phyloP scores from a whole-genome alignment of 2,329 filamentous ascomycete species.

The Penicillium brasilianum region DNA sequence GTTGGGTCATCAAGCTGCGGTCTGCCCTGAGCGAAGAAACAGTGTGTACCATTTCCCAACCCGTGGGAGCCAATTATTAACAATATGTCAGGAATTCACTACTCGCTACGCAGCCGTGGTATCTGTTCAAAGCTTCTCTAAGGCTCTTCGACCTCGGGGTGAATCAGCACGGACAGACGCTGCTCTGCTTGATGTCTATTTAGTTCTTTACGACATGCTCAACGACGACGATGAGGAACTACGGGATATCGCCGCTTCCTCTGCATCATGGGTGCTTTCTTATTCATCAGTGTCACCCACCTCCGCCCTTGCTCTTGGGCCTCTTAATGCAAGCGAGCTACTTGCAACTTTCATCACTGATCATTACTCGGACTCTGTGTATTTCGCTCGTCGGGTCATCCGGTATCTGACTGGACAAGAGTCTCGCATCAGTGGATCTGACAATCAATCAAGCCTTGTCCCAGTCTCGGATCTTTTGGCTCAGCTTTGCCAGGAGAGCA shows the following conservation, averaged over 20 bases:
- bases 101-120: conserved; percentile 45
- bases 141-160: conserved; percentile 48
- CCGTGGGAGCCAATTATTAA: not conserved
- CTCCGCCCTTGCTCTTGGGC: conserved; percentile 47
- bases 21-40: conserved; percentile 50
- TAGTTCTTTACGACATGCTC: conserved; percentile 74
- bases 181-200: conserved; percentile 60
- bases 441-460: conserved; percentile 19
- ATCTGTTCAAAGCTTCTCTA: conserved; percentile 42
- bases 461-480: conserved; percentile 39
- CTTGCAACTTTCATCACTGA: conserved; percentile 43
- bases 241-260: conserved; percentile 64
- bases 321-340: conserved; percentile 54
- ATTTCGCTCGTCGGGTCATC: conserved; percentile 44
- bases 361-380: conserved; percentile 39
- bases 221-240: conserved; percentile 94
- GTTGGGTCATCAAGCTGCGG: conserved; percentile 42
- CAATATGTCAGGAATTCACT: conserved; percentile 41
- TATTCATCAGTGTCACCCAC: conserved; percentile 38
- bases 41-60: conserved; percentile 32
- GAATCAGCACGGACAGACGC: conserved; percentile 29
- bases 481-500: conserved; percentile 45
- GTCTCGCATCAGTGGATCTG: conserved; percentile 30
- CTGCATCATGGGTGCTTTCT: conserved; percentile 45
- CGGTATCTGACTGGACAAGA: conserved; percentile 46